Evolutionary conservation across 2,329 filamentous ascomycete species (phyloP).

Genomic region (Colletotrichum sp.): DNA sequence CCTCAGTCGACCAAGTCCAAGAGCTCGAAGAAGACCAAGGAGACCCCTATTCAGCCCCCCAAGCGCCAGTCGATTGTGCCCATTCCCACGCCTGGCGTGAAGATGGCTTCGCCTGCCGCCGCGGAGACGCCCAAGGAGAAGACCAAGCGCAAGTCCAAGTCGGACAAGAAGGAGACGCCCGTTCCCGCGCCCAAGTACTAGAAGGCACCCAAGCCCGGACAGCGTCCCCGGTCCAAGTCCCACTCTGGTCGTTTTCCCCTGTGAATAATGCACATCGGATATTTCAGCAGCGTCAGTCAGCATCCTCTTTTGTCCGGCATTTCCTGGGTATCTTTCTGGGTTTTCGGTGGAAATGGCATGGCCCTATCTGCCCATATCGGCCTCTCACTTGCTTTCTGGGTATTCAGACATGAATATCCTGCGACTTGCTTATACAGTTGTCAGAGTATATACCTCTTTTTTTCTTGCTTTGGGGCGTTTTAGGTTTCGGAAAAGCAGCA

Average conservation of each 20-base stretch:
- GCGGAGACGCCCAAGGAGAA: slow-evolving; percentile 25
- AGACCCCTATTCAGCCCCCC: slow-evolving; percentile 30
- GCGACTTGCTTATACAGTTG: slow-evolving; percentile 2
- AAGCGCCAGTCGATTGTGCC: slow-evolving; percentile 6
- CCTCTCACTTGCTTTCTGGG: background rate
- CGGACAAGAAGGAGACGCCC: slow-evolving; percentile 30
- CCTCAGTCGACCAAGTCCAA: slow-evolving; percentile 26
- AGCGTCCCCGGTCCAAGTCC: background rate
- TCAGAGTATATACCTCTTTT: slow-evolving; percentile 17
- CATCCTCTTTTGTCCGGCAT: background rate
- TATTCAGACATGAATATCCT: background rate
- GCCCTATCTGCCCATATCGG: background rate
- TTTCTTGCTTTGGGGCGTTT: slow-evolving; percentile 16
- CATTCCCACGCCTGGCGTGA: background rate
- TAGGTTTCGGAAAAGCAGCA: slow-evolving; percentile 10
- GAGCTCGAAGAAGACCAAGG: slow-evolving; percentile 35
- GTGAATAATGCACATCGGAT: background rate
- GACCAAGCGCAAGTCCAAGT: slow-evolving; percentile 15
- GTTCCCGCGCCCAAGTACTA: slow-evolving; percentile 11
- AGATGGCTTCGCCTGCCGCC: background rate
- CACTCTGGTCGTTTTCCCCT: background rate
- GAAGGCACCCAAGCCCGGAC: background rate
- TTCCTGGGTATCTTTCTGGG: background rate
- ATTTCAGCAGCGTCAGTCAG: background rate
- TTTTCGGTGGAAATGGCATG: background rate